Evolutionary conservation across 306 rosid genomes (phyloP), one percentile per base, ranked within the genome.

Genomic region (Gleditsia sinensis): DNA sequence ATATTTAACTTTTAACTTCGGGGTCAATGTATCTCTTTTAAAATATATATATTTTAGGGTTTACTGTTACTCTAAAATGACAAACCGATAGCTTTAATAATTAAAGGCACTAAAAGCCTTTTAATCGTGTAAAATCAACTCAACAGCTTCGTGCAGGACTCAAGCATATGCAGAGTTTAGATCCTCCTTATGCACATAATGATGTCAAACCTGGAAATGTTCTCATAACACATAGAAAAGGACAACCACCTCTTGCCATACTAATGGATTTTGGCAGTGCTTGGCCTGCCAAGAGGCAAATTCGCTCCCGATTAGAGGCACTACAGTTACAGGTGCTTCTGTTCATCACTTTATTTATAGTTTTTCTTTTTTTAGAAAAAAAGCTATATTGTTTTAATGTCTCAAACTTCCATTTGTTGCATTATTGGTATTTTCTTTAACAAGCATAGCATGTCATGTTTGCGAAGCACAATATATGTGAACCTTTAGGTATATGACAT

Each of bases 221-320:
- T 82, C 90, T 93, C 77, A 59, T 93, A 63, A 89, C 96, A 53
- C 92, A 71, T 43, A 80, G 90, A 64, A 93, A 86, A 77, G 97
- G 89, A 69, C 82, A 86, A 71, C 78, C 97, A 34, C 92, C 96
- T 42, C 87, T 90, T 56, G 97, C 97, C 79, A 93, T 91, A 73
- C 86, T 93, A 78, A 93, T 93, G 98, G 98, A 93, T 85, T 91
- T 93, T 77, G 93, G 98, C 67, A 93, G 98, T 83, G 85, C 98
- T 81, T 79, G 96, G 34, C 93, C 96, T 46, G 96, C 92, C 12
- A 93, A 96, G 89, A 93, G 64, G 81, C 85, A 86, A 67, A 87
- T 93, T 72, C 77, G 78, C 57, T 76, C 90, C 79, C 88, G 98
- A 62, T 72, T 90, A n/a, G n/a, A n/a, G n/a, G n/a, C n/a, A n/a